Base-by-base conservation (phyloP, 2,329 filamentous ascomycete species). In the Stagonosporopsis rhizophila region DNA sequence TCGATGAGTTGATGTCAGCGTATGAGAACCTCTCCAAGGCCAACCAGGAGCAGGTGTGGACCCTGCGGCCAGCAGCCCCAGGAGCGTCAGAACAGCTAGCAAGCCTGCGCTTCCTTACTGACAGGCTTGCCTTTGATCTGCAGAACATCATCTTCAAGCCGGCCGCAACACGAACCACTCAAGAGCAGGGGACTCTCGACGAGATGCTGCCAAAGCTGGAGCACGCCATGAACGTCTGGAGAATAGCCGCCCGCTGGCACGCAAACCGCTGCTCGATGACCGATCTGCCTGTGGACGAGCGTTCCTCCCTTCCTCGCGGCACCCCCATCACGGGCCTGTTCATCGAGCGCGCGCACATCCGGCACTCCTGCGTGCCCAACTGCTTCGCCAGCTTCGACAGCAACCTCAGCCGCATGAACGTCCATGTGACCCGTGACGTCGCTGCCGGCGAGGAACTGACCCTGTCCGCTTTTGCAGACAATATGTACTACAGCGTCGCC, bases 311-410 rank as follows among this genome's bases (percentile, higher is more conserved):
- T 0, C 44, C 46, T 3, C 20, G 15, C 1, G 35, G 48, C 6
- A 56, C 38, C 0, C 60, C 52, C 6, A 44, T 56, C 11, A 46
- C 51, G 0, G 61, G 60, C 0, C 19, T 78, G 6, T 78, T 77
- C 59, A 60, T 70, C 7, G 44, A 68, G 22, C 67, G 70, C 20
- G 67, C 64, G 5, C 62, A 67, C n/a, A 63, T 78, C 34, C 76
- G 77, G 14, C 64, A 66, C 37, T 61, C 58, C 2, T 66, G 64
- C 25, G 51, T 63, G 4, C 64, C 64, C 3, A 66, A 66, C 49
- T 61, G 60, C 56, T 57, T 52, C 28, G 44, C 55, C 1, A 40
- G 49, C 27, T 59, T 44, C 45, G 53, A 66, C 23, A 6, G 35
- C 15, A n/a, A 22, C 2, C 44, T n/a, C 17, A 39, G 44, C n/a